A percentile compares a stretch with the other conserved stretches of the same genome.
These are phyloP conservation scores for Wickerhamomyces rabaulensis DNA, from an alignment of 805 yeast species.

Conservation along the genomic window DNA sequence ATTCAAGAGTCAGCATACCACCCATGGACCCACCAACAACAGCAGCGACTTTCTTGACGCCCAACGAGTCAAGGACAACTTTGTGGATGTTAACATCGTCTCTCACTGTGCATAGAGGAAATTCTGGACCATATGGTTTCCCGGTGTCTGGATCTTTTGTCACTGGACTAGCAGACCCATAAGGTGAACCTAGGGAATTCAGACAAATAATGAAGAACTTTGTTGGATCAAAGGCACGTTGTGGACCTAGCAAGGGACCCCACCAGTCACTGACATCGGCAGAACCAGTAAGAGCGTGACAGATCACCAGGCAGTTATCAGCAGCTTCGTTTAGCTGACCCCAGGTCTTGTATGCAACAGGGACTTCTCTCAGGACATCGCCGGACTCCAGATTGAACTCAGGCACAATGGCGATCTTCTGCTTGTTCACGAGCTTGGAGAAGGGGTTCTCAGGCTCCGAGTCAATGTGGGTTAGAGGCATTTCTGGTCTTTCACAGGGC, in stretches of 20 bases:
- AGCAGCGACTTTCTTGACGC: conserved; percentile 73
- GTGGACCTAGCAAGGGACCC: conserved; percentile 90
- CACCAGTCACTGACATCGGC: conserved; percentile 97
- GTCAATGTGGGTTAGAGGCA: conserved; percentile 6
- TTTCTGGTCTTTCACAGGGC: background rate
- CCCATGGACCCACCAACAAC: conserved; percentile 99
- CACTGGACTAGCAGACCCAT: conserved; percentile 91
- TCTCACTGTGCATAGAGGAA: conserved; percentile 89
- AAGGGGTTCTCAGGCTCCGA: conserved; percentile 60
- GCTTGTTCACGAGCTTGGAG: conserved; percentile 65
- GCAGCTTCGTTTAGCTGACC: conserved; percentile 68
- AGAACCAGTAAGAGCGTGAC: conserved; percentile 95
- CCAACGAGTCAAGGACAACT: conserved; percentile 70
- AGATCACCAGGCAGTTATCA: conserved; percentile 81
- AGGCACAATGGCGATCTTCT: conserved; percentile 75
- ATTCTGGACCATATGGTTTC: conserved; percentile 84
- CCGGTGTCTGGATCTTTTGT: conserved; percentile 75
- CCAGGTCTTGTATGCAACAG: conserved; percentile 96
- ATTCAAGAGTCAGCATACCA: conserved; percentile 92
- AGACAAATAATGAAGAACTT: conserved; percentile 82
- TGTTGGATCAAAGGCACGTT: conserved; percentile 85
- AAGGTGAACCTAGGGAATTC: conserved; percentile 94
- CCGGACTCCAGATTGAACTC: conserved; percentile 77
- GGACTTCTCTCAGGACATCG: conserved; percentile 63
- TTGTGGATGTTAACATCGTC: conserved; percentile 85